Evolutionary conservation across 2,329 filamentous ascomycete species (phyloP), one percentile per base, ranked within the genome.

Genomic region (Aspergillus felis): DNA sequence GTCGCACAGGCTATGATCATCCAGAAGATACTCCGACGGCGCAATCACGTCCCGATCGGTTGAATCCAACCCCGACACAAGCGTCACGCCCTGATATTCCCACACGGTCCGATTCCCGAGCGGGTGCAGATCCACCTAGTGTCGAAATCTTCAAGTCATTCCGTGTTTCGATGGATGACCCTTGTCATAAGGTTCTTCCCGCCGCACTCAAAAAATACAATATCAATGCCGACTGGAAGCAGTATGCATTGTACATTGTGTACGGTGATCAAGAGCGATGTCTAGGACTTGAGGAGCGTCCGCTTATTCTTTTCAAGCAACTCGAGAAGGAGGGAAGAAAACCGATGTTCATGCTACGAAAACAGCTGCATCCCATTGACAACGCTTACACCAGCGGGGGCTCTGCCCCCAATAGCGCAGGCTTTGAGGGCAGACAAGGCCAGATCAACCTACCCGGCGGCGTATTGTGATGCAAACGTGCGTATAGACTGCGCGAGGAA

Each of bases 111-210:
- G 68, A 74, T 17, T 71, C 71, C 27, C 60, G 68, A 57, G 61
- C 65, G 0, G 60, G 69, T 24, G 64, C 67, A 29, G 65, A 67
- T 51, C 74, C 75, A 7, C 75, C 75, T 17, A 78, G 75, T 44
- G 92, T 97, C 58, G 94, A 99, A 75, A 97, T 99, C 58, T 97
- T 97, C 86, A 99, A 99, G 74, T 96, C 91, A 1, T 99, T 99
- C 83, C 88, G 93, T 42, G 94, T 99, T 61, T 94, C 90, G 71
- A 95, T 97, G 84, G 94, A 99, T 66, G 94, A 99, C 70, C 94
- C 94, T 2, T 99, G 94, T 78, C 90, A 96, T 79, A 97, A 97
- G 73, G 94, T 99, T 28, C 82, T 99, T 1, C 94, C 94, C 1
- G 94, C 95, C 17, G 94, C 94, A 2, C 83, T 99, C 20, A 95